These are phyloP conservation scores for Solanum phureja DNA, from an alignment of 257 asterid species.

Conservation along the genomic window DNA sequence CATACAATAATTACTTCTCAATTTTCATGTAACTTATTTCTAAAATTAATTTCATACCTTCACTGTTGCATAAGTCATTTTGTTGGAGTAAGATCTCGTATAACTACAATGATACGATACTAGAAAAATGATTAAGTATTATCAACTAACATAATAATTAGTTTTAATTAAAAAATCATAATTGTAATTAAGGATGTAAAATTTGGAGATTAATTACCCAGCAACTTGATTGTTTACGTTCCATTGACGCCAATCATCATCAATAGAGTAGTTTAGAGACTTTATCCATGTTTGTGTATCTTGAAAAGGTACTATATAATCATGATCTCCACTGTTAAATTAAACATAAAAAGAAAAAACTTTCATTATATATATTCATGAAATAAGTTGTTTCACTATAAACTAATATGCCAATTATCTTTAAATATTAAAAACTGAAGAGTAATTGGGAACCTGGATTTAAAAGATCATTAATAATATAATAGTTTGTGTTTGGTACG, in stretches of 20 bases:
- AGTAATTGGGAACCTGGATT: too few relatives aligned
- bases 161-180: background rate
- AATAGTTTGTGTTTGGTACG: too few relatives aligned
- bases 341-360: background rate
- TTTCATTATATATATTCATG: background rate
- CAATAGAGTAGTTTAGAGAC: slow-evolving; percentile 21
- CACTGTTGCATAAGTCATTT: slow-evolving; percentile 36
- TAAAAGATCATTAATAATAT: too few relatives aligned
- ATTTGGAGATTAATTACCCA: slow-evolving; percentile 10
- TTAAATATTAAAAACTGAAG: too few relatives aligned
- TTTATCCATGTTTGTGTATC: slow-evolving; percentile 37
- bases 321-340: slow-evolving; percentile 6
- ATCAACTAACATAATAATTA: background rate
- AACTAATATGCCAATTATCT: too few relatives aligned
- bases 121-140: background rate
- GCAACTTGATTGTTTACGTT: slow-evolving; percentile 19
- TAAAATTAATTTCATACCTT: slow-evolving; percentile 12
- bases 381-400: too few relatives aligned
- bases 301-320: slow-evolving; percentile 8
- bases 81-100: slow-evolving; percentile 25
- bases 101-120: background rate
- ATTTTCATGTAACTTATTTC: background rate
- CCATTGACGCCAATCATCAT: slow-evolving; percentile 38
- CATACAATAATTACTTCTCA: background rate
- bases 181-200: background rate